phyloP scores from a whole-genome alignment of 2,329 filamentous ascomycete genomes.

The Decorospora gaudefroyi region DNA sequence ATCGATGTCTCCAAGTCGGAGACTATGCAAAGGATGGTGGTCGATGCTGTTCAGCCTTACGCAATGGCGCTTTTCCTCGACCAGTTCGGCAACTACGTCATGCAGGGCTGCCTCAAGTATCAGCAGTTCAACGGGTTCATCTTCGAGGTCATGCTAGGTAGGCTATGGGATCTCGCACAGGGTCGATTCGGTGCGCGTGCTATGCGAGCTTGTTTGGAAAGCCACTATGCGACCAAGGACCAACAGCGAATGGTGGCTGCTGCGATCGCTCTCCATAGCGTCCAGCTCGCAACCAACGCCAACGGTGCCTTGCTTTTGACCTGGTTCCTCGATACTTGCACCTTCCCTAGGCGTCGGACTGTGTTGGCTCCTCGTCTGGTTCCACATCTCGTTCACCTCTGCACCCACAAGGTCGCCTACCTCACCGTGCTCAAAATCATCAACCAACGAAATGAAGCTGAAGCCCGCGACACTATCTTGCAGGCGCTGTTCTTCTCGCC shows the following conservation, averaged over 20 bases:
- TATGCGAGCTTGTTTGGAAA: conserved; percentile 95
- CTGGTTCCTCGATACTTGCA: conserved; percentile 98
- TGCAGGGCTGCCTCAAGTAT: conserved; percentile 95
- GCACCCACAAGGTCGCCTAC: conserved; percentile 98
- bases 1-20: conserved; percentile 92
- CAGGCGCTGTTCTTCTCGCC: conserved; percentile 90
- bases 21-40: conserved; percentile 80
- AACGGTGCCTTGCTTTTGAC: conserved; percentile 93
- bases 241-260: conserved; percentile 95
- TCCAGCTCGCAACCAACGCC: conserved; percentile 92
- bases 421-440: conserved; percentile 97
- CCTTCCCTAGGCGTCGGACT: conserved; percentile 86
- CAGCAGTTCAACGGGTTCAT: conserved; percentile 92
- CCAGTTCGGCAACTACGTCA: conserved; percentile 97
- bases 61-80: conserved; percentile 91
- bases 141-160: conserved; percentile 94
- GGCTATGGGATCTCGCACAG: conserved; percentile 91
- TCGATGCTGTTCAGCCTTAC: conserved; percentile 81
- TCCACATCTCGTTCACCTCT: conserved; percentile 89
- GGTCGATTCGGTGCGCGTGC: conserved; percentile 93
- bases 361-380: conserved; percentile 91
- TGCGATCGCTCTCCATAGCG: conserved; percentile 93
- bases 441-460: conserved; percentile 93
- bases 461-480: conserved; percentile 86
- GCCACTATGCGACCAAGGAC: conserved; percentile 90